Conservation (phyloP, 805 yeast genomes). For the Tetrapisispora fleetii region DNA sequence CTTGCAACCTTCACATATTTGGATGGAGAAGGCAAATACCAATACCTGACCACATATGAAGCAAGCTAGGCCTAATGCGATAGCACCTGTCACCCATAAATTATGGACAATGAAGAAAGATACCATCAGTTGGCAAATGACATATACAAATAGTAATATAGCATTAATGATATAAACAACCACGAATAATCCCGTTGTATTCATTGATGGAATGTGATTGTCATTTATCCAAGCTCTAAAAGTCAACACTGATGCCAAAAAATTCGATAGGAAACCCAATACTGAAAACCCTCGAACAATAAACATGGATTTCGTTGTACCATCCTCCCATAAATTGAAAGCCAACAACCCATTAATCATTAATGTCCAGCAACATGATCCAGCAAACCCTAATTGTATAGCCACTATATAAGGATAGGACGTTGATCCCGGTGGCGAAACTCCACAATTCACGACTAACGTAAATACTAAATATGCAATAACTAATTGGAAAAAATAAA, state of each 20-base stretch:
- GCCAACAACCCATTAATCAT: slow-evolving; percentile 70
- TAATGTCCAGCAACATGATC: slow-evolving; percentile 61
- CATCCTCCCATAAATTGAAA: slow-evolving; percentile 93
- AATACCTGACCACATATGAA: slow-evolving; percentile 75
- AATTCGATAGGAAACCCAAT: slow-evolving; percentile 53
- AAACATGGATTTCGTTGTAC: slow-evolving; percentile 57
- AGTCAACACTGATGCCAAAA: slow-evolving; percentile 59
- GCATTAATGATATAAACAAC: slow-evolving; percentile 67
- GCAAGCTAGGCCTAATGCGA: slow-evolving; percentile 57
- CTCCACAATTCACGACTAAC: slow-evolving; percentile 84
- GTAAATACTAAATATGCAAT: slow-evolving; percentile 52
- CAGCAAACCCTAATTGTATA: slow-evolving; percentile 63
- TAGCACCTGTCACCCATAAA: slow-evolving; percentile 87
- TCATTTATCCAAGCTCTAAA: slow-evolving; percentile 53
- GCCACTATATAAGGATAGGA: slow-evolving; percentile 78
- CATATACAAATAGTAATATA: slow-evolving; percentile 49
- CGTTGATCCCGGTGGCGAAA: slow-evolving; percentile 71
- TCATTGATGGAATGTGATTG: slow-evolving; percentile 35
- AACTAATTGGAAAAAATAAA: slow-evolving; percentile 55
- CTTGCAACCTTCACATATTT: slow-evolving; percentile 58
- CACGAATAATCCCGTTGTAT: slow-evolving; percentile 61
- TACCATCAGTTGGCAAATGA: slow-evolving; percentile 57
- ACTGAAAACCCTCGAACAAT: slow-evolving; percentile 42
- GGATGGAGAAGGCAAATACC: slow-evolving; percentile 55
- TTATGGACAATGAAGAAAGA: slow-evolving; percentile 60